A percentile compares a stretch with the other conserved stretches of the same genome.
Conservation (phyloP, 306 rosid species). For the Vicia villosa region DNA sequence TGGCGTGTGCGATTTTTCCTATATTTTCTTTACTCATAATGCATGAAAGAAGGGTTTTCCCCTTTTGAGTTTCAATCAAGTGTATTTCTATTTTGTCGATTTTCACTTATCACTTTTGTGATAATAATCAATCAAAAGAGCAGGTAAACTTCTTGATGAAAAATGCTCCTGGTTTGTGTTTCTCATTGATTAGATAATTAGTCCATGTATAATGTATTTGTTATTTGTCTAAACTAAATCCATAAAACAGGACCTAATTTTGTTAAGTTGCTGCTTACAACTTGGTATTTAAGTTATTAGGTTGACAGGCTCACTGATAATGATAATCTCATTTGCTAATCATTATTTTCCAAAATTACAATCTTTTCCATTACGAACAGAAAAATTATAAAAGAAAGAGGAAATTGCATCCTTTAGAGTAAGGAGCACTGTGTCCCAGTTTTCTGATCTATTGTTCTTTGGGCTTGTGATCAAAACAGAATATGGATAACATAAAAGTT, state of each 20-base stretch:
- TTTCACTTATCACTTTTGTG: slow-evolving; percentile 4
- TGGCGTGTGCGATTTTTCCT: neutral
- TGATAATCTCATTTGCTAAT: neutral
- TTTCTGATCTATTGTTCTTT: slow-evolving; percentile 35
- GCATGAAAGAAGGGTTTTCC: neutral
- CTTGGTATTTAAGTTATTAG: neutral
- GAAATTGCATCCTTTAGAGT: slow-evolving; percentile 24
- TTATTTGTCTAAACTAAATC: slow-evolving; percentile 25
- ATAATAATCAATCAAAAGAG: slow-evolving; percentile 2
- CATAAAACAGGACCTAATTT: slow-evolving; percentile 19
- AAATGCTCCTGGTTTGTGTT: slow-evolving; percentile 12
- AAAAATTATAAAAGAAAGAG: neutral
- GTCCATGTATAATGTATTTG: slow-evolving; percentile 10
- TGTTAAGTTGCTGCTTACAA: slow-evolving; percentile 30
- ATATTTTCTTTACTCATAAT: neutral
- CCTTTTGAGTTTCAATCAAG: slow-evolving; percentile 18
- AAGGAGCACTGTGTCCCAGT: slow-evolving; percentile 2
- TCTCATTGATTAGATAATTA: slow-evolving; percentile 19
- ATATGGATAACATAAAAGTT: slow-evolving; percentile 63
- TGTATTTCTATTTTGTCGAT: slow-evolving; percentile 6
- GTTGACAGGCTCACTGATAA: slow-evolving; percentile 2
- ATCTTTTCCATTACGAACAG: neutral
- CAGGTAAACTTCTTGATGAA: neutral
- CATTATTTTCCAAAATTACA: slow-evolving; percentile 5
- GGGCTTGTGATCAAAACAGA: slow-evolving; percentile 59